Base-by-base conservation (phyloP, 768 basidiomycete genomes). In the Agaricus blazei region DNA sequence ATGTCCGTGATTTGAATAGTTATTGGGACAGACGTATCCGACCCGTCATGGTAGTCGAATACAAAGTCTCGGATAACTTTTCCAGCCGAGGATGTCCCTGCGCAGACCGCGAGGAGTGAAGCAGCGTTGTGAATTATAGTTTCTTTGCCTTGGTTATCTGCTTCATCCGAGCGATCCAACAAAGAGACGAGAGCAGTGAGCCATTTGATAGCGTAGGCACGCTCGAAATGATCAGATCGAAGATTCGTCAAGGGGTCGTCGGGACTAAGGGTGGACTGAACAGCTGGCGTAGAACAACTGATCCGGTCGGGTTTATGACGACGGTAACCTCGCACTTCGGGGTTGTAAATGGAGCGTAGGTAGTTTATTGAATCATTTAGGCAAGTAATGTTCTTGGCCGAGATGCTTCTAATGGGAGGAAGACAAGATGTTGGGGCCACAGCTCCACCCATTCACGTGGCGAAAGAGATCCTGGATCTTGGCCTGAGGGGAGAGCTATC, bases 191-290 rank as follows among this genome's bases (percentile, higher is more conserved):
- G 75, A 2, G 79, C 72, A 3, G 82, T 88, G 12, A 93, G 74
- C 92, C 92, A 95, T 56, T 77, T 80, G 3, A 90, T 76, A 0
- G 85, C 76, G 51, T 85, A 84, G 0, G 78, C 66, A 8, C 85
- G 79, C 68, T 94, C 92, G 65, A 87, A 93, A 1, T 72, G 52
- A 63, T 93, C 90, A 0, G 69, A 67, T 44, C 78, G 75, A 24
- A 82, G 60, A 11, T 65, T 58, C 19, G 73, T 71, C 23, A 66
- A 37, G n/a, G 19, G 14, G 9, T 41, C 27, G 11, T 23, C 27
- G 6, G 24, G 14, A 15, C 27, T 28, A 7, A 19, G 29, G 11
- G 44, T 38, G 8, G 11, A 27, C 40, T 36, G 12, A 50, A 3
- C 9, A 27, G 42, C 42, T 14, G n/a, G n/a, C 8, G n/a, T 8